A percentile compares a stretch with the other conserved stretches of the same genome.
Conservation (phyloP, 2,329 filamentous ascomycete species). For the Aspergillus sp. region DNA sequence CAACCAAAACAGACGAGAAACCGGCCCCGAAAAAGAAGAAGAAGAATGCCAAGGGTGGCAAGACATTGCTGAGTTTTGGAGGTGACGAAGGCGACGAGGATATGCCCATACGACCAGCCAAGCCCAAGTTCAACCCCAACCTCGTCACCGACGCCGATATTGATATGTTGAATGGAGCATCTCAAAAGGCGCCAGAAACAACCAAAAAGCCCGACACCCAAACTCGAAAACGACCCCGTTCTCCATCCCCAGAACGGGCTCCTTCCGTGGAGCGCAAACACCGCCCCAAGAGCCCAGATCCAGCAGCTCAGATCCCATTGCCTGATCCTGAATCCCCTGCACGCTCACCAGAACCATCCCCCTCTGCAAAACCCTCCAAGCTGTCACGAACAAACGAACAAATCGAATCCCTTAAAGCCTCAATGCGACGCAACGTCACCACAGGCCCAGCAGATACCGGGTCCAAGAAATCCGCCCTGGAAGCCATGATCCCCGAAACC, state of each 20-base stretch:
- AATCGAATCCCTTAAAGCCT: slow-evolving; percentile 42
- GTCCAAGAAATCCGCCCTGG: slow-evolving; percentile 42
- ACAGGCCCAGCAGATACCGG: slow-evolving; percentile 26
- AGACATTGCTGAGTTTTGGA: slow-evolving; percentile 44
- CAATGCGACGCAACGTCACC: slow-evolving; percentile 41
- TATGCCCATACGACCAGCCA: slow-evolving; percentile 33
- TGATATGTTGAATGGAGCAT: slow-evolving; percentile 4
- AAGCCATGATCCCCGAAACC: slow-evolving; percentile 44
- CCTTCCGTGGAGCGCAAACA: slow-evolving; percentile 24
- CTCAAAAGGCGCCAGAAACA: slow-evolving; percentile 7
- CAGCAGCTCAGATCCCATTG: slow-evolving; percentile 40
- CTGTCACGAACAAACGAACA: slow-evolving; percentile 41
- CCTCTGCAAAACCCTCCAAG: slow-evolving; percentile 28
- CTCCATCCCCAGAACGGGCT: slow-evolving; percentile 25
- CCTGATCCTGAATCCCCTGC: slow-evolving; percentile 39
- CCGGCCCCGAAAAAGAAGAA: slow-evolving; percentile 37
- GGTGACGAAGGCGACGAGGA: slow-evolving; percentile 38
- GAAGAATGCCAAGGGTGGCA: slow-evolving; percentile 37
- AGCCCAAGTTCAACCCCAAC: slow-evolving; percentile 46
- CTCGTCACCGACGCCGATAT: slow-evolving; percentile 34
- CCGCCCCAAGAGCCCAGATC: slow-evolving; percentile 35
- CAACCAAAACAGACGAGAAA: slow-evolving; percentile 19
- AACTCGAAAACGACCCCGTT: slow-evolving; percentile 26
- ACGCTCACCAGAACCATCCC: slow-evolving; percentile 27
- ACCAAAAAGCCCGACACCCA: slow-evolving; percentile 8